phyloP scores from a whole-genome alignment of 1,284 basidiomycete species.

The Porodaedalea pini region DNA sequence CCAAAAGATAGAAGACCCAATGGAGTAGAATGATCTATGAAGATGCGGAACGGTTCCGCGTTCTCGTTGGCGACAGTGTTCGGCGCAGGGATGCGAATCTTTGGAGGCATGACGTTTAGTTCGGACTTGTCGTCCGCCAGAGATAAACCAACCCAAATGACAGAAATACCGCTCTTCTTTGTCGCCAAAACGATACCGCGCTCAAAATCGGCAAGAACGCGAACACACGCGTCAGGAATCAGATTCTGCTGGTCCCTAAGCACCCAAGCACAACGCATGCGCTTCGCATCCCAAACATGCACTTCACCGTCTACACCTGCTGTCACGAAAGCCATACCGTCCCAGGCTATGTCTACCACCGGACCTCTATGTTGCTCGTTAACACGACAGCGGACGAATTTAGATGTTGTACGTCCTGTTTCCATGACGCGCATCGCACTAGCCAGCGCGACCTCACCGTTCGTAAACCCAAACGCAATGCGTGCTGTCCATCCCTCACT shows the following conservation, averaged over 20 bases:
- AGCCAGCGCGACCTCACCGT: constrained; percentile 67
- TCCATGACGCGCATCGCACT: constrained; percentile 58
- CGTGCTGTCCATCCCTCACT: constrained; percentile 67
- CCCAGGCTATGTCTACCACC: constrained; percentile 54
- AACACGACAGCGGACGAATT: constrained; percentile 44
- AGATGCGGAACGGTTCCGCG: neutral
- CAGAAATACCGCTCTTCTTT: constrained; percentile 50
- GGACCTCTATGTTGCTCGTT: constrained; percentile 57
- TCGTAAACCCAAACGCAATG: constrained; percentile 73
- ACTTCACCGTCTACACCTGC: constrained; percentile 60
- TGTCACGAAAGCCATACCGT: constrained; percentile 44
- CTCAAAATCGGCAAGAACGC: constrained; percentile 42
- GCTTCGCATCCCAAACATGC: constrained; percentile 67
- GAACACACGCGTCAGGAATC: constrained; percentile 46
- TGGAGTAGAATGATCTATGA: constrained; percentile 24
- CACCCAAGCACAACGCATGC: constrained; percentile 56
- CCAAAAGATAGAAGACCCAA: constrained; percentile 21
- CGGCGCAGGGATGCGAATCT: neutral
- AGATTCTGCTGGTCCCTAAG: constrained; percentile 39
- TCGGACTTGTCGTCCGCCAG: neutral
- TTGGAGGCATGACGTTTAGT: neutral
- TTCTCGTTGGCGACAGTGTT: neutral
- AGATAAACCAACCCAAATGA: constrained; percentile 46
- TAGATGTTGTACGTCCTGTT: constrained; percentile 42
- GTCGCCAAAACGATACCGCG: constrained; percentile 48